Evolutionary conservation across 2,329 filamentous ascomycete genomes (phyloP), one percentile per base, ranked within the genome.

Genomic region (Colletotrichum cereale): DNA sequence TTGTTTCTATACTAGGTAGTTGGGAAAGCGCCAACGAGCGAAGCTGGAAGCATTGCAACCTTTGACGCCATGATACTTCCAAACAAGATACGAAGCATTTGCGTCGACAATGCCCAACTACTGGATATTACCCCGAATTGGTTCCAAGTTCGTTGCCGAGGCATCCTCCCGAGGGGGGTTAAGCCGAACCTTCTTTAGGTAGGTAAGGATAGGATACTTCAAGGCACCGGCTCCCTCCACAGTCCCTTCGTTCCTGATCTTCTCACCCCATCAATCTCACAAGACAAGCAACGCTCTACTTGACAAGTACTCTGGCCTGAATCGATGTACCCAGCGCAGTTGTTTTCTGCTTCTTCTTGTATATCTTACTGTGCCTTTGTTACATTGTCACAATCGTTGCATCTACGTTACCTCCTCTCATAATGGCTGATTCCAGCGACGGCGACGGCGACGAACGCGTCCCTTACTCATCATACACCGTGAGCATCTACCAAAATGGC

Each of bases 401-500:
- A 47, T 14, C 5, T 16, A 24, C 18, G 0, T 16, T 56, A 5
- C 48, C 18, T 62, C 34, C 16, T 11, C 55, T 11, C 55, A 62
- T 8, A 64, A 77, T 75, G 67, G 70, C 74, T 44, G 71, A 75
- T 52, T 67, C 73, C 58, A 71, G 34, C 11, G 68, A 74, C 36
- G 73, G 34, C 11, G 68, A 74, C 36, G 70, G 34, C 16, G 64
- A 74, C 38, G 66, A 73, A 42, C 73, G 67, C 44, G 38, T 56
- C 38, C 71, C 75, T n/a, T 87, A 85, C 75, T 82, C 82, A 44
- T 78, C 79, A n/a, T 85, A 85, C 67, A 81, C 86, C 71, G 79
- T 76, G 31, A 80, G 85, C 47, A 83, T 90, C 66, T 89, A 90
- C 73, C 80, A 80, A 69, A 83, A 84, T 73, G 87, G 88, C 66